Evolutionary conservation across 2,329 filamentous ascomycete species (phyloP).

Genomic region (Trichoderma sp.): DNA sequence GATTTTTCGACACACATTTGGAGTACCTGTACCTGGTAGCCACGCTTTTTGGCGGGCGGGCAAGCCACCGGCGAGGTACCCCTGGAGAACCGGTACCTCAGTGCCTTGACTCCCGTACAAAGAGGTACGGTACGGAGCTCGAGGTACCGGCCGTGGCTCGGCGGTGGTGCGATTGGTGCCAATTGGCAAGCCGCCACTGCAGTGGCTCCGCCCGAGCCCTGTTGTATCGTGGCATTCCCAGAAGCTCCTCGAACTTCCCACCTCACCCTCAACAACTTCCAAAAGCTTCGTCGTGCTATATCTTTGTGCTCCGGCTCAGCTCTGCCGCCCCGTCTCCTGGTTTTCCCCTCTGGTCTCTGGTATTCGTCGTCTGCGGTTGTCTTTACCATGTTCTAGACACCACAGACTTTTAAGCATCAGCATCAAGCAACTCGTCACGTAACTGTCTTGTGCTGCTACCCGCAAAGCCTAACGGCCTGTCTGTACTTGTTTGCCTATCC

Average conservation of each 20-base stretch:
- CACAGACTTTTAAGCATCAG: slow-evolving; percentile 25
- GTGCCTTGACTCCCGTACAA: neutral
- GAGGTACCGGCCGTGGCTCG: slow-evolving; percentile 11
- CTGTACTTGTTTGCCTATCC: neutral
- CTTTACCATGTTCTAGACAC: slow-evolving; percentile 41
- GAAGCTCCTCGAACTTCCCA: slow-evolving; percentile 40
- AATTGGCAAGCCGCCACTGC: neutral
- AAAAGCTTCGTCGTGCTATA: slow-evolving; percentile 26
- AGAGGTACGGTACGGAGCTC: slow-evolving; percentile 9
- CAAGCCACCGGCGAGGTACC: neutral
- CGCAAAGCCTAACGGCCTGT: slow-evolving; percentile 1
- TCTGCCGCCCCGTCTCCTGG: slow-evolving; percentile 38
- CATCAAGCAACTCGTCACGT: slow-evolving; percentile 9
- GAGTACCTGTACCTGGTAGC: neutral
- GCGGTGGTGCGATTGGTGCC: slow-evolving; percentile 18
- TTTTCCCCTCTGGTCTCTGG: slow-evolving; percentile 41
- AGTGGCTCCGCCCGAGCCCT: slow-evolving; percentile 14
- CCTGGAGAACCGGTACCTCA: neutral
- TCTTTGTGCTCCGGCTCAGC: slow-evolving; percentile 26
- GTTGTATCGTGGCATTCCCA: slow-evolving; percentile 25
- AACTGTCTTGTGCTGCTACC: slow-evolving; percentile 14
- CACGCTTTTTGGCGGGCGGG: neutral
- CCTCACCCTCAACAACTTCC: slow-evolving; percentile 38
- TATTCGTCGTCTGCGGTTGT: slow-evolving; percentile 33
- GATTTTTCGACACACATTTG: neutral